A percentile compares a stretch with the other conserved stretches of the same genome.
These are phyloP conservation scores for Bromus sterilis DNA, from an alignment of 176 grass and related monocot genomes.

Conservation along the genomic window DNA sequence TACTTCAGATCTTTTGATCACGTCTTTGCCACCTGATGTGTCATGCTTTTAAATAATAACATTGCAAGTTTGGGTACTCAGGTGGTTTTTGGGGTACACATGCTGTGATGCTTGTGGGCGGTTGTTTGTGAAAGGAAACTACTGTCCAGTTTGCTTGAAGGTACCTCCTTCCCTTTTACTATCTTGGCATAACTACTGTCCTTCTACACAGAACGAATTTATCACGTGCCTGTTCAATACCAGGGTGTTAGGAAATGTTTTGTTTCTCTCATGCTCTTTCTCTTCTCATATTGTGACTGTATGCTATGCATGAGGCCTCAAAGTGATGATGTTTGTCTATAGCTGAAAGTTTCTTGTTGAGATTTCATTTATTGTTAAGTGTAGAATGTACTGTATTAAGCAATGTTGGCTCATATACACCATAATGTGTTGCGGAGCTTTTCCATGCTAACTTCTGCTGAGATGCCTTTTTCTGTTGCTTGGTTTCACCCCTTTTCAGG, in stretches of 20 bases:
- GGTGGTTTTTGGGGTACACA: slow-evolving; percentile 99
- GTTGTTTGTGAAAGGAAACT: slow-evolving; percentile 99
- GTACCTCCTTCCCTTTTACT: slow-evolving; percentile 25
- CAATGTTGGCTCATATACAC: neutral
- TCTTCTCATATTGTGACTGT: slow-evolving; percentile 9
- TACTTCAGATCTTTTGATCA: slow-evolving; percentile 5
- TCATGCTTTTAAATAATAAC: neutral
- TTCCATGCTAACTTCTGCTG: slow-evolving; percentile 21
- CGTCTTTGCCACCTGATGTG: neutral
- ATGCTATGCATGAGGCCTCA: neutral
- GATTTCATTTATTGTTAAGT: neutral
- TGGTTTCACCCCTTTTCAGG: slow-evolving; percentile 45
- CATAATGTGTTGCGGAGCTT: neutral
- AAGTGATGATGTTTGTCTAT: neutral
- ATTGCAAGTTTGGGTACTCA: slow-evolving; percentile 23
- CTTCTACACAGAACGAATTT: neutral
- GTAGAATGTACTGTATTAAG: neutral
- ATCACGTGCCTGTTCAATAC: neutral
- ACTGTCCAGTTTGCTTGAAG: slow-evolving; percentile 98
- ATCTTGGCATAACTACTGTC: neutral
- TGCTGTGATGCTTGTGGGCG: slow-evolving; percentile 98
- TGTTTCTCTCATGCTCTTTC: neutral
- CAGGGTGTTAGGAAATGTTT: neutral
- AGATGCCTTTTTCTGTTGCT: neutral
- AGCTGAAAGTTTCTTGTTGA: neutral